Evolutionary conservation across 2,329 filamentous ascomycete species (phyloP).

Genomic region (Epichloe typhina): DNA sequence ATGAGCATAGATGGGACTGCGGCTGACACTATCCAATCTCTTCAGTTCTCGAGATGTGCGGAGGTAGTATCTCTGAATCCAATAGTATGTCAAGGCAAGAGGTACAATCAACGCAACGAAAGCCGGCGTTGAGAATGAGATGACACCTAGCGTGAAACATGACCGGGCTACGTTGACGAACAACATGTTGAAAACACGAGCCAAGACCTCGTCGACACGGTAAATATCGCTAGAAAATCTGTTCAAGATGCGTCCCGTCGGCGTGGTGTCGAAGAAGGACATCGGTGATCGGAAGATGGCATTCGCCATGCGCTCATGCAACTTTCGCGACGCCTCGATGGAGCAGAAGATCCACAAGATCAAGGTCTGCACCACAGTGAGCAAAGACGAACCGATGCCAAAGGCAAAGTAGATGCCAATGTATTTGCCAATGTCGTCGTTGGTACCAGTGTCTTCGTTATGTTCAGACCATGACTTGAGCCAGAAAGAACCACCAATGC

Average conservation of each 20-base stretch:
- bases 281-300: slow-evolving; percentile 96
- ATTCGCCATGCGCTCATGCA: slow-evolving; percentile 94
- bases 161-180: slow-evolving; percentile 66
- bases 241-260: slow-evolving; percentile 90
- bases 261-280: slow-evolving; percentile 97
- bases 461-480: slow-evolving; percentile 82
- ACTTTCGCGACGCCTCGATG: slow-evolving; percentile 92
- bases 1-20: slow-evolving; percentile 93
- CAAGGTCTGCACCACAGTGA: slow-evolving; percentile 84
- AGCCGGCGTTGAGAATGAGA: slow-evolving; percentile 65
- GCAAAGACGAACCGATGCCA: slow-evolving; percentile 69
- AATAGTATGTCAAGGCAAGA: slow-evolving; percentile 68
- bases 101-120: slow-evolving; percentile 76
- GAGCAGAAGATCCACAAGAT: slow-evolving; percentile 99
- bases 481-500: slow-evolving; percentile 81
- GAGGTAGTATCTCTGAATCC: slow-evolving; percentile 93
- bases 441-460: slow-evolving; percentile 55
- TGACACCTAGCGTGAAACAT: slow-evolving; percentile 74
- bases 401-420: slow-evolving; percentile 94
- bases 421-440: slow-evolving; percentile 72
- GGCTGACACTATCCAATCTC: slow-evolving; percentile 84
- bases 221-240: slow-evolving; percentile 82
- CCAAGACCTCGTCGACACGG: slow-evolving; percentile 80
- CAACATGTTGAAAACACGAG: slow-evolving; percentile 95
- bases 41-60: slow-evolving; percentile 94